Percentiles rank a stretch among this genome's conserved stretches.
These are phyloP conservation scores for Nannochloropsis gaditana DNA, from an alignment of 108 stramenopile species.

Conservation along the genomic window DNA sequence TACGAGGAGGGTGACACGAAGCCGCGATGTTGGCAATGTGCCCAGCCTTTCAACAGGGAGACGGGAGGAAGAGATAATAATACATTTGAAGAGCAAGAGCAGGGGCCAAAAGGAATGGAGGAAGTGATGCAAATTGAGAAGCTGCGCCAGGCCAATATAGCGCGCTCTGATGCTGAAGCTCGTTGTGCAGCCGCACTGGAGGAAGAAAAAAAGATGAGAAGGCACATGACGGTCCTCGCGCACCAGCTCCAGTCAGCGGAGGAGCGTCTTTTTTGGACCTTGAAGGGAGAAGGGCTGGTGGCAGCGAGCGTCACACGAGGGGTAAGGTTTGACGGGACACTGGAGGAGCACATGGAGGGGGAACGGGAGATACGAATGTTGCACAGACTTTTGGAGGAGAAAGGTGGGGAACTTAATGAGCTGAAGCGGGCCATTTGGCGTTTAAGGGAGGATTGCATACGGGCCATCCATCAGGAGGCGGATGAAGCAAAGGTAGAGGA, in stretches of 20 bases:
- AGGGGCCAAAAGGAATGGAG: background rate
- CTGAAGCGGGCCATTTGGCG: background rate
- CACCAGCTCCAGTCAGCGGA: background rate
- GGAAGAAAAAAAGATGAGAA: background rate
- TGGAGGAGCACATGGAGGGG: background rate
- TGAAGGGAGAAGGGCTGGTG: background rate
- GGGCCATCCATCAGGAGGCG: background rate
- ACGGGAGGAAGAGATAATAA: too few species aligned
- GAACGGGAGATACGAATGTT: background rate
- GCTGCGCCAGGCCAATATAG: background rate
- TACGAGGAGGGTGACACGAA: too few species aligned
- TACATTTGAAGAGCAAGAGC: too few species aligned
- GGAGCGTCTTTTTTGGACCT: background rate
- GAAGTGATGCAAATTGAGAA: background rate
- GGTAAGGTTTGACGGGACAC: background rate
- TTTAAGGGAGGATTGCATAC: background rate
- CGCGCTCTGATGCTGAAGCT: background rate
- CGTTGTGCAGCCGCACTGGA: background rate
- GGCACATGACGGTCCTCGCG: background rate
- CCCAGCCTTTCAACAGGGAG: too few species aligned
- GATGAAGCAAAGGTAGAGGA: background rate
- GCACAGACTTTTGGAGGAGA: background rate
- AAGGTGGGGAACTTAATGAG: background rate
- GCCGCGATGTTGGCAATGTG: too few species aligned
- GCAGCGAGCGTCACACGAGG: background rate